A percentile compares a stretch with the other conserved stretches of the same genome.
Evolutionary conservation across 2,329 filamentous ascomycete genomes (phyloP).

Genomic region (Talaromyces sp.): DNA sequence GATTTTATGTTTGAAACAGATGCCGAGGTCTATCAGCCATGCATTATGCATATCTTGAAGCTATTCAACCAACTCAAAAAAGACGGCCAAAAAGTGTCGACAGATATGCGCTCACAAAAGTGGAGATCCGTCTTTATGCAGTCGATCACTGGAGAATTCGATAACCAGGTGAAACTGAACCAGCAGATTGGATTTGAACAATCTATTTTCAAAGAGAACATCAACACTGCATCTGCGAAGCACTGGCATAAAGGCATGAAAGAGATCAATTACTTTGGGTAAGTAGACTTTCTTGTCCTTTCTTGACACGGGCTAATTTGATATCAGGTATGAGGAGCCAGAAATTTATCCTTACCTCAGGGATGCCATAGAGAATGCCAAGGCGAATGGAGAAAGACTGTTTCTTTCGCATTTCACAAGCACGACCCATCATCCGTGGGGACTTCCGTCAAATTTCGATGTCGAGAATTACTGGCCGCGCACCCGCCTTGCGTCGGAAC

Average conservation of each 20-base stretch:
- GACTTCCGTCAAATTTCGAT: constrained; percentile 27
- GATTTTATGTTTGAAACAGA: constrained; percentile 28
- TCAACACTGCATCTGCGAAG: constrained; percentile 26
- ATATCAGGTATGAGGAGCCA: constrained; percentile 29
- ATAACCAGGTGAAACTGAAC: constrained; percentile 26
- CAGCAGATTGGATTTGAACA: constrained; percentile 34
- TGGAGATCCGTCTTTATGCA: constrained; percentile 30
- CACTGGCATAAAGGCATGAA: constrained; percentile 27
- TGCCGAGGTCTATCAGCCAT: constrained; percentile 28
- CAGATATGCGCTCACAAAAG: constrained; percentile 21
- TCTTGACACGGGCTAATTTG: neutral
- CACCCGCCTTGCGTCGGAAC: constrained; percentile 20
- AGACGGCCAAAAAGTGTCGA: neutral
- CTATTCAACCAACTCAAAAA: constrained; percentile 27
- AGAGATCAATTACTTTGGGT: constrained; percentile 44
- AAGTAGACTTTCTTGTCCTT: constrained; percentile 16
- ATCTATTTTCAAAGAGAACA: constrained; percentile 26
- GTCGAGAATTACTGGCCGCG: constrained; percentile 24
- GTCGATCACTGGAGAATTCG: constrained; percentile 28
- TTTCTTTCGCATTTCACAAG: constrained; percentile 31
- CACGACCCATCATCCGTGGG: constrained; percentile 42
- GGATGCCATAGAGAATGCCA: constrained; percentile 30
- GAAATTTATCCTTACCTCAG: constrained; percentile 35
- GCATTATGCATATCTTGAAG: constrained; percentile 28
- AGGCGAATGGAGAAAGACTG: constrained; percentile 23